Base-by-base conservation (phyloP, 768 basidiomycete species). In the Mrakia gelida region DNA sequence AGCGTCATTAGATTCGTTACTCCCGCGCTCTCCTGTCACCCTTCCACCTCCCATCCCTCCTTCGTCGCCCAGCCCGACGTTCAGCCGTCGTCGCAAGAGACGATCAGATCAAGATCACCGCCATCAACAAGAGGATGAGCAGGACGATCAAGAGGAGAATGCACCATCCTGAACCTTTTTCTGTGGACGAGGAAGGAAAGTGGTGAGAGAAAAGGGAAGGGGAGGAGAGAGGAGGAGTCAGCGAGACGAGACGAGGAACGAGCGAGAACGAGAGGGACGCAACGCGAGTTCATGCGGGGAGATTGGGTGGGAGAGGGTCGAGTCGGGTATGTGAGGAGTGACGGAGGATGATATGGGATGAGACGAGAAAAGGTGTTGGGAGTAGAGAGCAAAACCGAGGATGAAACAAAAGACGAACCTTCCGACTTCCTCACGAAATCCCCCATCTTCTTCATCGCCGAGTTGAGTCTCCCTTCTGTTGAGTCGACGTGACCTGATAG, bases 131-230 rank as follows among this genome's bases (percentile, higher is more conserved):
- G 41, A 91, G 86, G 84, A 90, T 86, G 0, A 98, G 87, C 30
- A 98, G 87, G 54, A 94, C 87, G 59, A 93, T 92, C 43, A 98
- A 87, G 75, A 95, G 89, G 45, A 90, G 87, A 75, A 98, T 92
- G 83, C 93, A 94, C 91, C 92, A 97, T 45, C 92, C 92, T 52
- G 92, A 94, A 79, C 91, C 91, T 61, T 90, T 92, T 83, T 94
- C 95, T 91, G 82, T 13, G n/a, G 5, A 21, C 16, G 21, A 6
- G 41, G 8, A 61, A 6, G 16, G 67, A 23, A 54, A 15, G 11
- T 15, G 23, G 26, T 8, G 41, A 11, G 41, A 43, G 41, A 49
- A 49, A 52, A 15, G 16, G 32, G 21, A n/a, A 59, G 52, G 32
- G 9, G 49, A 10, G 5, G n/a, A 15, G 59, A 45, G 45, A 28